phyloP scores from a whole-genome alignment of 495 filamentous ascomycete genomes.

The Mytilinidion resinicola region DNA sequence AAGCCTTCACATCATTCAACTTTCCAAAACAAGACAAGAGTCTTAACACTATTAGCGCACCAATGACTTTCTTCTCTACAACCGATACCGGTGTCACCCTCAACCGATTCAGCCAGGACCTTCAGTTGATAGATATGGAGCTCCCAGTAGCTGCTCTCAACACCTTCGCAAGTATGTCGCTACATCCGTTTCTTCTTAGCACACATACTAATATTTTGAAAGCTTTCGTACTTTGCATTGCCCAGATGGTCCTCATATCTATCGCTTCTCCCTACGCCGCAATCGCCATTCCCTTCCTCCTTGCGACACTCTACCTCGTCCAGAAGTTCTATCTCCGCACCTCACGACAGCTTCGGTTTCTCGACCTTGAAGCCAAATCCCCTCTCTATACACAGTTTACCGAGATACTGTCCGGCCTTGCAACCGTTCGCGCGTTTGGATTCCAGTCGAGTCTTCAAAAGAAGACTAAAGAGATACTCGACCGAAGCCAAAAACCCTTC shows the following conservation, averaged over 20 bases:
- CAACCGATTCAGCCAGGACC: slow-evolving; percentile 45
- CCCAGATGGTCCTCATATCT: slow-evolving; percentile 42
- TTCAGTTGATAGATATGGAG: slow-evolving; percentile 40
- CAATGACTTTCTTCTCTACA: slow-evolving; percentile 35
- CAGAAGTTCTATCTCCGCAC: slow-evolving; percentile 34
- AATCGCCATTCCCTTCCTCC: slow-evolving; percentile 45
- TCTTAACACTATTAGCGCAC: slow-evolving; percentile 8
- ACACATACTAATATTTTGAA: too few species aligned
- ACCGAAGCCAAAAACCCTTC: slow-evolving; percentile 53
- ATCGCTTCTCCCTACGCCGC: slow-evolving; percentile 46
- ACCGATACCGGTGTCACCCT: slow-evolving; percentile 42
- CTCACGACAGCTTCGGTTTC: slow-evolving; percentile 31
- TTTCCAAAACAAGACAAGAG: neutral
- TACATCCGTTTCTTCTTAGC: too few species aligned
- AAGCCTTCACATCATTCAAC: slow-evolving; percentile 37
- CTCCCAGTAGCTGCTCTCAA: too few species aligned
- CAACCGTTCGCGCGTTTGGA: slow-evolving; percentile 53
- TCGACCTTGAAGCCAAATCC: slow-evolving; percentile 32
- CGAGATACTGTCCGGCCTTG: slow-evolving; percentile 37
- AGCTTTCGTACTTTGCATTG: neutral
- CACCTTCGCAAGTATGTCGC: slow-evolving; percentile 39
- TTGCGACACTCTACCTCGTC: slow-evolving; percentile 27
- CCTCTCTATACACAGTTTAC: slow-evolving; percentile 38
- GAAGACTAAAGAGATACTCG: slow-evolving; percentile 40
- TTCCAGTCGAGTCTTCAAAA: slow-evolving; percentile 44